phyloP scores from a whole-genome alignment of 179 eudicot genomes.

The Beta macrorhiza region DNA sequence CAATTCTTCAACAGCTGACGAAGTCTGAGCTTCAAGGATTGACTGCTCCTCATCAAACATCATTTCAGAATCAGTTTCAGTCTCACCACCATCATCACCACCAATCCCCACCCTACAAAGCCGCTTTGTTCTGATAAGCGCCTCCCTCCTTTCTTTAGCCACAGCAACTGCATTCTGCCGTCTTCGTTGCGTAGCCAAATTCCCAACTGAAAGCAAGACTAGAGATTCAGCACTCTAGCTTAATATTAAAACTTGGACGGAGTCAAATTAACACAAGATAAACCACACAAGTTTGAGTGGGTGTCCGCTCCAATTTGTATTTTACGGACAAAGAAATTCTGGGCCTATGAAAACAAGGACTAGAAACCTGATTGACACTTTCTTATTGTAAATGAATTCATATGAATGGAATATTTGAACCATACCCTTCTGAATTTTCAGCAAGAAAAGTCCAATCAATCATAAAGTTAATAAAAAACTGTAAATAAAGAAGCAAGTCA shows the following conservation, averaged over 20 bases:
- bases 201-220: slow-evolving; percentile 58
- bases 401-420: too few species aligned
- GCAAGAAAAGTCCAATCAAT: too few species aligned
- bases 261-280: not conserved
- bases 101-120: slow-evolving; percentile 76
- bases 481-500: not conserved
- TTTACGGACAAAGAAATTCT: not conserved
- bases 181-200: slow-evolving; percentile 64
- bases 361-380: too few species aligned
- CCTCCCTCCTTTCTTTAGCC: slow-evolving; percentile 90
- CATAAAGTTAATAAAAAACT: not conserved
- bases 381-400: not conserved
- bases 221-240: slow-evolving; percentile 12
- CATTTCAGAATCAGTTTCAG: slow-evolving; percentile 61
- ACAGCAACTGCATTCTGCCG: slow-evolving; percentile 74
- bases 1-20: slow-evolving; percentile 75
- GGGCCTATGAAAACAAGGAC: too few species aligned
- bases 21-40: slow-evolving; percentile 67
- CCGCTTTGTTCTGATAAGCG: slow-evolving; percentile 82
- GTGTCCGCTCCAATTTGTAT: not conserved
- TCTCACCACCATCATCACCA: slow-evolving; percentile 44
- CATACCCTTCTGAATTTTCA: too few species aligned
- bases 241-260: too few species aligned
- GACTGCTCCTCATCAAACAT: slow-evolving; percentile 79
- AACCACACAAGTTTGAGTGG: not conserved